Percentiles rank a stretch among this genome's conserved stretches.
phyloP scores from a whole-genome alignment of 2,329 filamentous ascomycete genomes.

The Paraconiothyrium sp. region DNA sequence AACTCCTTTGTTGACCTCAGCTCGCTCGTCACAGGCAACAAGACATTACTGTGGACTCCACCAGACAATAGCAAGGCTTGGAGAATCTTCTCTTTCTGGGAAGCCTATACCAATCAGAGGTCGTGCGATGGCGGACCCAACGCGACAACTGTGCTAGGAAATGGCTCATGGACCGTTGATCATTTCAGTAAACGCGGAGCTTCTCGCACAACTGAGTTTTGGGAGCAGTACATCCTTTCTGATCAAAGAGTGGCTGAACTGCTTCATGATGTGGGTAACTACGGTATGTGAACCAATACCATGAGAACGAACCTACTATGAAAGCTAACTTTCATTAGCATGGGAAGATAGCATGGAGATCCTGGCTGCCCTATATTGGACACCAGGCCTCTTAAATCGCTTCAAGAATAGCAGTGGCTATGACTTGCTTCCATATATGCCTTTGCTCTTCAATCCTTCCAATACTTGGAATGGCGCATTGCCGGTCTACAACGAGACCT shows the following conservation, averaged over 20 bases:
- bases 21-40: slow-evolving; percentile 16
- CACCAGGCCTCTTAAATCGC: slow-evolving; percentile 28
- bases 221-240: slow-evolving; percentile 42
- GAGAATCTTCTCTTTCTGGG: slow-evolving; percentile 30
- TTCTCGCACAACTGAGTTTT: slow-evolving; percentile 40
- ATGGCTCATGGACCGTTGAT: slow-evolving; percentile 47
- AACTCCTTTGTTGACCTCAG: slow-evolving; percentile 29
- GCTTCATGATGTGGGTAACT: slow-evolving; percentile 37
- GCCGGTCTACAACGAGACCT: slow-evolving; percentile 22
- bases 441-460: slow-evolving; percentile 32
- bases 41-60: slow-evolving; percentile 25
- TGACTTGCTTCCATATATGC: slow-evolving; percentile 40
- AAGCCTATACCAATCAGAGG: slow-evolving; percentile 30
- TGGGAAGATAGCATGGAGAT: slow-evolving; percentile 50
- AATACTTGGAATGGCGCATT: slow-evolving; percentile 24
- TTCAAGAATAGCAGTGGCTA: slow-evolving; percentile 40
- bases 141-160: slow-evolving; percentile 39
- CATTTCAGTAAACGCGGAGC: slow-evolving; percentile 45
- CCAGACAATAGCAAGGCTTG: slow-evolving; percentile 23
- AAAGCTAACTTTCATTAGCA: slow-evolving; percentile 15
- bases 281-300: slow-evolving; percentile 25
- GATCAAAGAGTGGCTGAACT: slow-evolving; percentile 25
- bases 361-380: slow-evolving; percentile 35
- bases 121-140: slow-evolving; percentile 24
- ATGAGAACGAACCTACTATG: not conserved